These are phyloP conservation scores for Phytophthora constricta DNA, from an alignment of 352 stramenopile species.

Conservation along the genomic window DNA sequence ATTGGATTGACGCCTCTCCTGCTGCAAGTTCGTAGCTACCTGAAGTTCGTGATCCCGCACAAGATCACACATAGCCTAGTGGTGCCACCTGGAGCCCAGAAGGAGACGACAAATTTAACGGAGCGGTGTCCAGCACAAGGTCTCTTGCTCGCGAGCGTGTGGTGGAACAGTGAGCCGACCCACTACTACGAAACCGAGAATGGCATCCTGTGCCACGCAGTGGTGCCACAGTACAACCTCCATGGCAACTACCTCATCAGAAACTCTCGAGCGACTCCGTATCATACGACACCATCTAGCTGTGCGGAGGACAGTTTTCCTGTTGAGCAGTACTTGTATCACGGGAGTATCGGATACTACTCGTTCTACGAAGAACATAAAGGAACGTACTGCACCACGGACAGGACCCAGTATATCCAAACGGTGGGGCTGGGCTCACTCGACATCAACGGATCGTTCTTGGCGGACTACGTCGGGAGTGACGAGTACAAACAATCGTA, in stretches of 20 bases:
- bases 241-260: slow-evolving; percentile 1
- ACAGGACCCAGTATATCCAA: slow-evolving; percentile 2
- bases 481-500: neutral
- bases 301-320: neutral
- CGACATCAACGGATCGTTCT: slow-evolving; percentile 7
- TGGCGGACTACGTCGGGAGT: neutral
- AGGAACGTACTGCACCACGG: neutral
- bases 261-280: neutral
- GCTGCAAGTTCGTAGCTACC: slow-evolving; percentile 10
- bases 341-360: slow-evolving; percentile 1
- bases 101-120: neutral
- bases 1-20: slow-evolving; percentile 4
- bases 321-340: neutral
- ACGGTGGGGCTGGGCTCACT: neutral
- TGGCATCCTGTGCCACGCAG: neutral
- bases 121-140: slow-evolving; percentile 1
- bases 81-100: neutral
- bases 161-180: slow-evolving; percentile 10
- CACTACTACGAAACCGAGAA: slow-evolving; percentile 6
- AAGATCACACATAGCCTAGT: slow-evolving; percentile 10
- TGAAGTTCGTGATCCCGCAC: slow-evolving; percentile 10
- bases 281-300: neutral
- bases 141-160: slow-evolving; percentile 8
- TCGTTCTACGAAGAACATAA: neutral
- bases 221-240: slow-evolving; percentile 1